phyloP scores from a whole-genome alignment of 208 protist species.

The Leishmania turanica region DNA sequence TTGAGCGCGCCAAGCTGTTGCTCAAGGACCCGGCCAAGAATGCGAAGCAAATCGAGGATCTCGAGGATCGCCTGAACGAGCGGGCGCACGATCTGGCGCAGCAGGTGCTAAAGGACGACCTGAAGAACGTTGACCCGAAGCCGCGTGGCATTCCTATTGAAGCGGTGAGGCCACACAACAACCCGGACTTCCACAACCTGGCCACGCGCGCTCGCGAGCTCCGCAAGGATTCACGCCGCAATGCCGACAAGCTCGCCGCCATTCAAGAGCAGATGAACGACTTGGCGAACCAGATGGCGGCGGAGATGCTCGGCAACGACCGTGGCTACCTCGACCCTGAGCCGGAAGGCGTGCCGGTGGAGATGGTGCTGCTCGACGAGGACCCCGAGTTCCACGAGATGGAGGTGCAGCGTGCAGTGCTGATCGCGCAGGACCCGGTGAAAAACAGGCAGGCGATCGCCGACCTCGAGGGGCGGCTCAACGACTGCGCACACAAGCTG shows the following conservation, averaged over 20 bases:
- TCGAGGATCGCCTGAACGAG: conserved; percentile 67
- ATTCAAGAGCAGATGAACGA: conserved; percentile 66
- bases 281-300: conserved; percentile 48
- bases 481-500: conserved; percentile 66
- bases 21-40: conserved; percentile 53
- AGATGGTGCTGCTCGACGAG: conserved; percentile 42
- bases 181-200: conserved; percentile 58
- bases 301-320: conserved; percentile 47
- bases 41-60: conserved; percentile 55
- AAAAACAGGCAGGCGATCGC: conserved; percentile 47
- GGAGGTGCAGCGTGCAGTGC: conserved; percentile 66
- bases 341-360: conserved; percentile 64
- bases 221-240: conserved; percentile 56
- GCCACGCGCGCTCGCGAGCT: conserved; percentile 57
- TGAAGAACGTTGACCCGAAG: conserved; percentile 44
- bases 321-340: conserved; percentile 63
- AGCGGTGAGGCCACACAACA: conserved; percentile 59
- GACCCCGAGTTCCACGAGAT: conserved; percentile 56
- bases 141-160: conserved; percentile 55
- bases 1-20: conserved; percentile 69
- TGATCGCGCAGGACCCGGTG: conserved; percentile 55
- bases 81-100: conserved; percentile 57
- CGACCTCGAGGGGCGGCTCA: conserved; percentile 70
- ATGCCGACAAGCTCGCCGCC: conserved; percentile 37
- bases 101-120: conserved; percentile 60